Conservation (phyloP, 129 eudicot genomes). For the Calendula officinalis region DNA sequence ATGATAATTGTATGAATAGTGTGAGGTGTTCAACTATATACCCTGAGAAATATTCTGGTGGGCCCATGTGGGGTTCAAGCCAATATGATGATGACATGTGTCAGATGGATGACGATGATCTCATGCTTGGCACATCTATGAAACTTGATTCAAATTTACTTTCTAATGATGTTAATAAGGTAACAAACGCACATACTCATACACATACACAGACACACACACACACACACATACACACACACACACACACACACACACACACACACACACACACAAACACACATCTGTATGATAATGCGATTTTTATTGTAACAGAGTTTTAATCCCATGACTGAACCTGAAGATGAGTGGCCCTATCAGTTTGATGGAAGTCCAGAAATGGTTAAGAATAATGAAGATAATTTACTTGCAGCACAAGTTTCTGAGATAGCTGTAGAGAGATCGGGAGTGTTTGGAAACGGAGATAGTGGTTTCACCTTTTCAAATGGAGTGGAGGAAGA, state of each 20-base stretch:
- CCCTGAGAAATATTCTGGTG: slow-evolving; percentile 52
- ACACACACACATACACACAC: too few relatives aligned
- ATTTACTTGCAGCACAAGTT: slow-evolving; percentile 33
- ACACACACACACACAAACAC: too few relatives aligned
- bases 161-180: slow-evolving; percentile 61
- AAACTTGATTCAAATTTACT: slow-evolving; percentile 35
- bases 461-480: slow-evolving; percentile 65
- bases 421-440: slow-evolving; percentile 32
- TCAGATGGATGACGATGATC: slow-evolving; percentile 76
- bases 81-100: slow-evolving; percentile 90
- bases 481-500: slow-evolving; percentile 80
- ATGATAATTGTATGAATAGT: slow-evolving; percentile 39
- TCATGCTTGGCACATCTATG: slow-evolving; percentile 46
- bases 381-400: slow-evolving; percentile 30
- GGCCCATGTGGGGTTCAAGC: slow-evolving; percentile 55
- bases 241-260: too few relatives aligned
- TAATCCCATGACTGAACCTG: slow-evolving; percentile 85
- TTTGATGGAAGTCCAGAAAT: slow-evolving; percentile 71
- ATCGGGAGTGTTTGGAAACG: slow-evolving; percentile 34
- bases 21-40: slow-evolving; percentile 74
- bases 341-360: slow-evolving; percentile 82
- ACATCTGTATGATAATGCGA: background rate
- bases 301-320: slow-evolving; percentile 52
- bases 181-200: slow-evolving; percentile 17
- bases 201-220: too few relatives aligned